Conservation (phyloP, 2,329 filamentous ascomycete species). For the Exophiala oligosperma region DNA sequence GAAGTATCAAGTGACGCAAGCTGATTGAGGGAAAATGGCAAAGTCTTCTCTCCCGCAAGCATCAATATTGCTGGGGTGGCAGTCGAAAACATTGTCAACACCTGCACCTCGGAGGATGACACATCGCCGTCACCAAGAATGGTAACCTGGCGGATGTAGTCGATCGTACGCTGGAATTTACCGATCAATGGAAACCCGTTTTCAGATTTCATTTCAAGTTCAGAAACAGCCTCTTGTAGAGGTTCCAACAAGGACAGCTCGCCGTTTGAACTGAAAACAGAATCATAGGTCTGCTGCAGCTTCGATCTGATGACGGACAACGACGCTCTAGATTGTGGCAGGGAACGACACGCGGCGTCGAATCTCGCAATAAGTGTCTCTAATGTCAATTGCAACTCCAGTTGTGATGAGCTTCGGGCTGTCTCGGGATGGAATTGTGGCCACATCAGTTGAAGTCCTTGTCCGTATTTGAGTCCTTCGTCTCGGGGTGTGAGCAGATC, state of each 20-base stretch:
- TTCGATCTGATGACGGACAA: constrained; percentile 29
- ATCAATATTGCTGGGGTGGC: background rate
- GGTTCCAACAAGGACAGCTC: constrained; percentile 6
- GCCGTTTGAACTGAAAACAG: constrained; percentile 10
- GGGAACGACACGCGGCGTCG: constrained; percentile 37
- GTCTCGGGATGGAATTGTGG: constrained; percentile 24
- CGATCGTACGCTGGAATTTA: constrained; percentile 13
- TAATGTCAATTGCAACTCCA: constrained; percentile 42
- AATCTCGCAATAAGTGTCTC: constrained; percentile 49
- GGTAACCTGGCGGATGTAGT: constrained; percentile 10
- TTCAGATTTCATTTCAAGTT: constrained; percentile 13
- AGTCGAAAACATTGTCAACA: constrained; percentile 15
- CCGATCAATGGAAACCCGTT: constrained; percentile 10
- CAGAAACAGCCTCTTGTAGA: constrained; percentile 14
- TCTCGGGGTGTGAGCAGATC: constrained; percentile 35
- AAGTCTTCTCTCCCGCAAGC: background rate
- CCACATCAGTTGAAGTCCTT: constrained; percentile 29
- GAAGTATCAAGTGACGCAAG: constrained; percentile 12
- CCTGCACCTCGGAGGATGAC: constrained; percentile 1
- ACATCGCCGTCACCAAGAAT: background rate
- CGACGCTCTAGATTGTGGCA: constrained; percentile 36
- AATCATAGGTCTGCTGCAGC: constrained; percentile 36
- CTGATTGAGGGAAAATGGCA: constrained; percentile 7
- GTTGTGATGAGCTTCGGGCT: constrained; percentile 29
- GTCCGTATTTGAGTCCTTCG: constrained; percentile 60